Percentiles rank a stretch among this genome's conserved stretches.
These are phyloP conservation scores for Cadophora gregata DNA, from an alignment of 2,329 filamentous ascomycete genomes.

Conservation along the genomic window DNA sequence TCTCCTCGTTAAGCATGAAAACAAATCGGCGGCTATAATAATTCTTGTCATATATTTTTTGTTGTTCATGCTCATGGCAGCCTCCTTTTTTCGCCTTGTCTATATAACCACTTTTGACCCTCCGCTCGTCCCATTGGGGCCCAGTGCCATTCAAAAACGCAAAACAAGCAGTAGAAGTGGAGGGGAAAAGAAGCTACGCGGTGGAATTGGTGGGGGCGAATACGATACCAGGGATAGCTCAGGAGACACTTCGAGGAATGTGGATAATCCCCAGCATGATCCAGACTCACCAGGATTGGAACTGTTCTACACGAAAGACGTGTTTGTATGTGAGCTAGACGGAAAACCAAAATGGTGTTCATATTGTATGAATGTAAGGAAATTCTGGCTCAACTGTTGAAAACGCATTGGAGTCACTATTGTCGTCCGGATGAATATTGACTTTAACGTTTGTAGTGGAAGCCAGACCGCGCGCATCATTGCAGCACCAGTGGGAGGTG, in stretches of 20 bases:
- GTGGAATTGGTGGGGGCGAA: constrained; percentile 35
- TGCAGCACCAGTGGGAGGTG: constrained; percentile 88
- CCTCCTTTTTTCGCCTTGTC: constrained; percentile 74
- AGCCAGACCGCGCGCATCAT: constrained; percentile 87
- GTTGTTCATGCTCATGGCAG: constrained; percentile 69
- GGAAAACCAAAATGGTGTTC: constrained; percentile 89
- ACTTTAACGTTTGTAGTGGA: constrained; percentile 58
- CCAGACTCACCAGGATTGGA: constrained; percentile 74
- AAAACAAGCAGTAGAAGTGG: constrained; percentile 33
- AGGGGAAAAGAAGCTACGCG: constrained; percentile 18
- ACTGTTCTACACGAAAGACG: constrained; percentile 79
- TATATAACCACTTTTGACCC: constrained; percentile 72
- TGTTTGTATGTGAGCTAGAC: constrained; percentile 82
- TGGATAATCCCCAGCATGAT: constrained; percentile 31
- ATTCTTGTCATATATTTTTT: constrained; percentile 77
- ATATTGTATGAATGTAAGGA: constrained; percentile 66
- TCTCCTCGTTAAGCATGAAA: constrained; percentile 59
- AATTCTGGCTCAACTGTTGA: not conserved
- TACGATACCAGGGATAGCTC: constrained; percentile 30
- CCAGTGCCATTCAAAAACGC: constrained; percentile 40
- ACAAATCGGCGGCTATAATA: constrained; percentile 63
- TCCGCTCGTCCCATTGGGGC: constrained; percentile 73
- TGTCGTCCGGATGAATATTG: not conserved
- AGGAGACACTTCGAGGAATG: constrained; percentile 35
- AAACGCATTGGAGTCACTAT: not conserved